These are phyloP conservation scores for Cryptomeria japonica DNA, from an alignment of 75 land plant species.

Conservation along the genomic window DNA sequence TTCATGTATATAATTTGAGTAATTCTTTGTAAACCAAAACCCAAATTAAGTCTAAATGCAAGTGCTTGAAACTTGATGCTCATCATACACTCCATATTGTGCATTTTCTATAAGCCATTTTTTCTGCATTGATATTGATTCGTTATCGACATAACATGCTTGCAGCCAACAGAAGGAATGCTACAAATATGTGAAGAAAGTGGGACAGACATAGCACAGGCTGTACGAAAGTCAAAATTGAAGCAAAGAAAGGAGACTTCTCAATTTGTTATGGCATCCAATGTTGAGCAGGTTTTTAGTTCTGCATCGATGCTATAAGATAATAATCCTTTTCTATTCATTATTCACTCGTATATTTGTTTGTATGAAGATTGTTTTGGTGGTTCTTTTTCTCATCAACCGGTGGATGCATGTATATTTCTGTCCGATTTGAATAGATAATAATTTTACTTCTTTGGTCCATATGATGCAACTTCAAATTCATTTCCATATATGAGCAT, in stretches of 20 bases:
- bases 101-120: not conserved
- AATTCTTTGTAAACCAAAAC: not conserved
- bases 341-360: not conserved
- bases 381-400: not conserved
- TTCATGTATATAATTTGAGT: not conserved
- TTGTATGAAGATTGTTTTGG: not conserved
- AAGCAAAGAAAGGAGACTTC: conserved; percentile 33
- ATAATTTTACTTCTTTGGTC: not conserved
- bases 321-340: not conserved
- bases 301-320: not conserved
- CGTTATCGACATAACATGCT: not conserved
- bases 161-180: conserved; percentile 45
- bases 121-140: not conserved
- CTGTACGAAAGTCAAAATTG: conserved; percentile 35
- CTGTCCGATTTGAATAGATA: not conserved
- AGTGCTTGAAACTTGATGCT: not conserved
- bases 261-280: conserved; percentile 28
- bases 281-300: conserved; percentile 40
- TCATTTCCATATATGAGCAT: not conserved
- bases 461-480: conserved; percentile 1
- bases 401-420: not conserved
- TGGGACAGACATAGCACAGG: conserved; percentile 54
- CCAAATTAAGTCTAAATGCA: not conserved
- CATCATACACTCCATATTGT: not conserved
- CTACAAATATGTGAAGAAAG: conserved; percentile 57